A percentile compares a stretch with the other conserved stretches of the same genome.
These are phyloP conservation scores for Diospyros lotus DNA, from an alignment of 148 eudicot genomes.

Conservation along the genomic window DNA sequence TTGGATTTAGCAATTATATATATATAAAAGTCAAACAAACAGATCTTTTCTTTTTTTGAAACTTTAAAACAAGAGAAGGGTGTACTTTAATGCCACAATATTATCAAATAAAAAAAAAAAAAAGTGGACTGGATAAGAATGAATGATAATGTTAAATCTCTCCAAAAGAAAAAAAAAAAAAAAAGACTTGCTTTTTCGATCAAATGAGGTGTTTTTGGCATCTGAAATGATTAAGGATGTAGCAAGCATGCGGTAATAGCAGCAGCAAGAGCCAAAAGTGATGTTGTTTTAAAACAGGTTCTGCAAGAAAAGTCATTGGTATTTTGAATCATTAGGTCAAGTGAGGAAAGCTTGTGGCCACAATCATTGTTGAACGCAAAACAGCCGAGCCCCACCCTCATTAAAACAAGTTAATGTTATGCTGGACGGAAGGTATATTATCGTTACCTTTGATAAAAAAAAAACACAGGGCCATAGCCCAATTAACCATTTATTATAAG, in stretches of 20 bases:
- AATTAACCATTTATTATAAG: no score
- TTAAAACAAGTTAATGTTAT: background rate
- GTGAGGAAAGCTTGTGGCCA: constrained; percentile 16
- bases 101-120: no score
- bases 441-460: no score
- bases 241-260: background rate
- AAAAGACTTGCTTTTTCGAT: background rate
- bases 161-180: background rate
- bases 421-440: no score
- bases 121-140: no score
- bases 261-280: background rate
- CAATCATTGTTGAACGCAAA: constrained; percentile 16
- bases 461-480: no score
- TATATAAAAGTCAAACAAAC: no score
- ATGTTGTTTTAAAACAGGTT: background rate
- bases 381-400: constrained; percentile 11
- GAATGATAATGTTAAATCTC: background rate
- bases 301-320: background rate
- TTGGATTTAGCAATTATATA: no score
- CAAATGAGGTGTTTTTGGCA: background rate
- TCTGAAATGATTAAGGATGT: background rate
- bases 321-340: constrained; percentile 15
- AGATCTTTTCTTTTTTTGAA: no score
- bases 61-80: no score
- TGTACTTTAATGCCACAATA: no score